Base-by-base conservation (phyloP, 441 rosid species). In the Geranium incanum region DNA sequence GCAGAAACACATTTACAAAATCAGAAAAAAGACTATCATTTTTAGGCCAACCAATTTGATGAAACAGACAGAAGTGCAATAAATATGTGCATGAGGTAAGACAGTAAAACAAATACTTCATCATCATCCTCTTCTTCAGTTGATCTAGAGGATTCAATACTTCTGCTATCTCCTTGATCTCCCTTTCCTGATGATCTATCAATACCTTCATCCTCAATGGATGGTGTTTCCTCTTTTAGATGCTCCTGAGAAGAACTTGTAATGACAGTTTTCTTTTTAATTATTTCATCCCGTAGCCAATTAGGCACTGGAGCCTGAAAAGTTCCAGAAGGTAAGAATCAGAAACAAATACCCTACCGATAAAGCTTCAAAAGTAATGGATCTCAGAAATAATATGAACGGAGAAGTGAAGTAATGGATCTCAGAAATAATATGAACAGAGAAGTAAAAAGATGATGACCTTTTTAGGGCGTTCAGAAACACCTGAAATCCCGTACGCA, bases 201-300 rank as follows among this genome's bases (percentile, higher is more conserved):
- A 80, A 74, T 77, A 59, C 75, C 77, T 69, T 88, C 92, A 77
- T 88, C 94, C 69, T 87, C 94, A 72, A 81, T 77, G 67, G 86
- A 84, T 37, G 82, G 80, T 69, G 77, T 74, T 81, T 84, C 90
- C 78, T 84, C 93, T 71, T 71, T 81, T 68, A 83, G 70, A 81
- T 81, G 79, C 71, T 85, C 91, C 19, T 80, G 63, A 71, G 89
- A 83, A 73, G 93, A 81, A 80, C 85, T 89, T 45, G 88, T 77
- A 76, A 86, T 80, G 70, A 85, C 79, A 39, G 90, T 84, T 84
- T 89, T 93, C 70, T 81, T 90, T 88, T 90, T 90, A 60, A 88
- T 83, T 71, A 94, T 83, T 82, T 94, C 97, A 76, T 90, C 99
- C 82, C 88, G 89, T 66, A 92, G 97, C 99, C 99, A 93, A 79